Percentiles rank a stretch among this genome's conserved stretches.
Conservation (phyloP, 306 rosid genomes). For the Quercus dentata region DNA sequence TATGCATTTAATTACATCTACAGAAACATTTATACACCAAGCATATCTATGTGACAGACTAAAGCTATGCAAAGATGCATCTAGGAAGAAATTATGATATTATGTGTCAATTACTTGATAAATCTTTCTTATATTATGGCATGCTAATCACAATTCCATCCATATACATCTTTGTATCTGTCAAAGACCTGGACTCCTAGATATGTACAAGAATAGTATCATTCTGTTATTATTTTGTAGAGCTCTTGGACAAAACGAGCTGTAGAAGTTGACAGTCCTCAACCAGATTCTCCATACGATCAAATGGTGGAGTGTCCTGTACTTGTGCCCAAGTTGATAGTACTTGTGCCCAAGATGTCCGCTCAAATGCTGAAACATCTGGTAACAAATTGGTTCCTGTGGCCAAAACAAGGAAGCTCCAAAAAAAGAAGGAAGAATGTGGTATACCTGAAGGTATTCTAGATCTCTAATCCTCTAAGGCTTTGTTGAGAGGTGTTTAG, state of each 20-base stretch:
- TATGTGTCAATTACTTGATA: neutral
- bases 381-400: slow-evolving; percentile 38
- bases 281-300: slow-evolving; percentile 49
- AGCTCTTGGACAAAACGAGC: slow-evolving; percentile 90
- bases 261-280: slow-evolving; percentile 82
- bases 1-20: no score
- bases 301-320: slow-evolving; percentile 55
- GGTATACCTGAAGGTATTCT: slow-evolving; percentile 40
- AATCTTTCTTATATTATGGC: neutral
- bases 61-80: neutral
- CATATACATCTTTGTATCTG: neutral
- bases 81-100: neutral
- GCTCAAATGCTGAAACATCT: slow-evolving; percentile 55
- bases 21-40: neutral
- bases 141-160: neutral
- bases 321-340: slow-evolving; percentile 91
- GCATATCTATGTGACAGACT: neutral
- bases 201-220: neutral
- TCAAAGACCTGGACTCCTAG: neutral
- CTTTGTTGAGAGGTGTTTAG: slow-evolving; percentile 2
- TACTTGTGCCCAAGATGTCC: slow-evolving; percentile 84
- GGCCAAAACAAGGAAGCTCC: slow-evolving; percentile 34
- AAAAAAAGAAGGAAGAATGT: slow-evolving; percentile 43
- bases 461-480: neutral
- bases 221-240: slow-evolving; percentile 45